Evolutionary conservation across 2,329 filamentous ascomycete genomes (phyloP), one percentile per base, ranked within the genome.

Genomic region (Diaporthe citriasiana): DNA sequence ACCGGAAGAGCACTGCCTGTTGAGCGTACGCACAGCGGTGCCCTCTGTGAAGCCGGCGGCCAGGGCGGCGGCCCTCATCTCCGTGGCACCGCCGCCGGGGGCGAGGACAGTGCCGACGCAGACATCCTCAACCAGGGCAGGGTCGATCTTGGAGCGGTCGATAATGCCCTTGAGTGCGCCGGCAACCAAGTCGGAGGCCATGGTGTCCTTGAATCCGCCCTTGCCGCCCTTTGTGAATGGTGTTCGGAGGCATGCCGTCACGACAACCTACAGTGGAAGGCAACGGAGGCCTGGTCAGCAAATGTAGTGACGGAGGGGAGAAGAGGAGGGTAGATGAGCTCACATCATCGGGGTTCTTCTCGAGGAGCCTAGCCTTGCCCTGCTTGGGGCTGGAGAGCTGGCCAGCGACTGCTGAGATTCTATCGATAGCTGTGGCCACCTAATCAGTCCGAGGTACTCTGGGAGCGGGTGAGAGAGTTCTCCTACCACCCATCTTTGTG

Each of bases 121-220:
- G 77, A 99, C 93, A 82, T 99, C 97, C 84, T 98, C 94, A 65
- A 99, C 95, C 47, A 97, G 89, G 50, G 87, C 87, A 30, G 97
- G 95, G 85, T 98, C 94, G 84, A 98, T 97, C 77, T 92, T 92
- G 78, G 95, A 98, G 79, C 95, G 94, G 73, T 93, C 88, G 81
- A 98, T 89, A 77, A 98, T 87, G 74, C 92, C 92, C 85, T 92
- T 93, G 85, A 98, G 92, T 60, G 95, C 92, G 79, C 94, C 95
- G 68, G 92, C 91, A 80, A 98, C 92, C 76, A 98, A 88, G 84
- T 98, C 96, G 53, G 95, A 90, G 9, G 94, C 94, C 72, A 91
- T 89, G 12, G 97, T 98, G 85, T 98, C 97, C 88, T 98, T 98
- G 89, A 99, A 97, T 66, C 92, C 93, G 78, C 97, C 97, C 85